These are phyloP conservation scores for Naumovozyma baii DNA, from an alignment of 805 yeast species.

Conservation along the genomic window DNA sequence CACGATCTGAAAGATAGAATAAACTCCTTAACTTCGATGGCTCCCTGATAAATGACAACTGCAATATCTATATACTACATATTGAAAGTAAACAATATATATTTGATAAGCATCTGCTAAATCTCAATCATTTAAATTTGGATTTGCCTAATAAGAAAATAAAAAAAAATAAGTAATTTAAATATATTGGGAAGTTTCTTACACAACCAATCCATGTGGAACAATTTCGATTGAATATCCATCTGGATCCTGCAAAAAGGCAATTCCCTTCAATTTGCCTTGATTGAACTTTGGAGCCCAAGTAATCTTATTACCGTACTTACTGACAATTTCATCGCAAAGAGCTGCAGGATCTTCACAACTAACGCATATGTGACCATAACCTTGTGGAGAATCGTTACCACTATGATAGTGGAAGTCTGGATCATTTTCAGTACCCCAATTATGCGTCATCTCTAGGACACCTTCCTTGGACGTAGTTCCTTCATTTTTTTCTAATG, in stretches of 20 bases:
- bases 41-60: neutral
- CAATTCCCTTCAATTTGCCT: constrained; percentile 51
- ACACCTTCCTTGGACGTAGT: constrained; percentile 50
- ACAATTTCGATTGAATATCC: constrained; percentile 76
- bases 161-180: neutral
- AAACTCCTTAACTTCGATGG: neutral
- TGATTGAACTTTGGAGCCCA: constrained; percentile 53
- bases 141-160: neutral
- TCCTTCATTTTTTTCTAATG: constrained; percentile 33
- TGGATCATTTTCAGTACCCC: constrained; percentile 83
- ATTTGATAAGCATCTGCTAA: too few relatives aligned
- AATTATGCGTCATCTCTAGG: constrained; percentile 86
- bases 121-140: too few relatives aligned
- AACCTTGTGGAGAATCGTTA: constrained; percentile 71
- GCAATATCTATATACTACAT: too few relatives aligned
- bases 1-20: constrained; percentile 9
- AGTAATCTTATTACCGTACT: constrained; percentile 41
- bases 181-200: neutral
- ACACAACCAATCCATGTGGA: constrained; percentile 29
- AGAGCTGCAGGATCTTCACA: constrained; percentile 43
- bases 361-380: constrained; percentile 74
- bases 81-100: too few relatives aligned
- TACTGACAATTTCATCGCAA: constrained; percentile 40
- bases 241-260: constrained; percentile 81
- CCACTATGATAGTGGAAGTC: constrained; percentile 76